Conservation (phyloP, 495 filamentous ascomycete species). For the Talaromyces borbonicus region DNA sequence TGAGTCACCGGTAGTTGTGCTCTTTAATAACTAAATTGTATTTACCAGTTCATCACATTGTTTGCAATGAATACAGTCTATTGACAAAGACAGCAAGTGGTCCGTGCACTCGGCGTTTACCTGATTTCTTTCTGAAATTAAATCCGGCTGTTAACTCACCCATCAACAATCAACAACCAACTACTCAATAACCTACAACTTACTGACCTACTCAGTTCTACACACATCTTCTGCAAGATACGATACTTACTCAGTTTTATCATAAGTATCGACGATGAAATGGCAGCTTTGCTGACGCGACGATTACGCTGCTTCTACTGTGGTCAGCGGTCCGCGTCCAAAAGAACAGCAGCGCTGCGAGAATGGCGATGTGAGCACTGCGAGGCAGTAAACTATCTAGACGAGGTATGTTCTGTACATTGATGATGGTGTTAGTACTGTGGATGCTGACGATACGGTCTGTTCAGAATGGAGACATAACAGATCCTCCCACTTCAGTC, state of each 20-base stretch:
- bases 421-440: conserved; percentile 9
- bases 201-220: neutral
- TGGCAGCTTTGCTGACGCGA: conserved; percentile 37
- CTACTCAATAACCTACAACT: neutral
- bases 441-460: conserved; percentile 6
- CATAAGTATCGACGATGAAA: conserved; percentile 21
- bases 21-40: too few relatives aligned
- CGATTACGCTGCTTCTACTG: conserved; percentile 71
- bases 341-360: conserved; percentile 38
- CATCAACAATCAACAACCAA: neutral
- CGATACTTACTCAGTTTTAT: neutral
- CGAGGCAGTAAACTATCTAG: conserved; percentile 74
- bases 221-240: neutral
- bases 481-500: conserved; percentile 64
- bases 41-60: neutral
- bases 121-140: neutral
- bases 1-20: conserved; percentile 54
- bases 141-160: neutral
- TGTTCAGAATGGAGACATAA: conserved; percentile 69
- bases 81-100: too few relatives aligned
- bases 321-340: conserved; percentile 47
- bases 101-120: conserved; percentile 8
- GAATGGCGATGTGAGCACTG: conserved; percentile 64
- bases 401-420: conserved; percentile 36
- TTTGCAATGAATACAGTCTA: too few relatives aligned